phyloP scores from a whole-genome alignment of 2,329 filamentous ascomycete genomes.

The Xylaria hypoxylon region DNA sequence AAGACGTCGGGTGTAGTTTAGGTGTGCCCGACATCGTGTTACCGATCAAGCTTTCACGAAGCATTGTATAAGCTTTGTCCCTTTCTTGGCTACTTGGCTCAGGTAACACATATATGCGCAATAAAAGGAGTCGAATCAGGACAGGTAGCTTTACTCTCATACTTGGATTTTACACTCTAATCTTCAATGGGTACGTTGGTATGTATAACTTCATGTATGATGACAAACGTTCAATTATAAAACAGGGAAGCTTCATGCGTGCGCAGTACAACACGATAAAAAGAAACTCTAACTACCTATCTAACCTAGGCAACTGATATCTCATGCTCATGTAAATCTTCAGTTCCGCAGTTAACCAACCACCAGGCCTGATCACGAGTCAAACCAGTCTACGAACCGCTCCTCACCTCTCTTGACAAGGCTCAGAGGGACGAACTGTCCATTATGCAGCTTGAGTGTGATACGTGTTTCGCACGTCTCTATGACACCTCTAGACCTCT shows the following conservation, averaged over 20 bases:
- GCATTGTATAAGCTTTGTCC: constrained; percentile 7
- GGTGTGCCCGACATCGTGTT: not conserved
- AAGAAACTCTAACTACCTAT: too few relatives aligned
- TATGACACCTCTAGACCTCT: constrained; percentile 64
- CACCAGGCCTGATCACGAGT: constrained; percentile 22
- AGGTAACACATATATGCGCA: constrained; percentile 10
- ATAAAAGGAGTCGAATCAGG: too few relatives aligned
- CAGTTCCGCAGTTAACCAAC: not conserved
- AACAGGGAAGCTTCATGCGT: constrained; percentile 7
- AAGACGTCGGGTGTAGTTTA: not conserved
- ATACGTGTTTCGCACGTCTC: constrained; percentile 68
- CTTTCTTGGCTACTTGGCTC: constrained; percentile 11
- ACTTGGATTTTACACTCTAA: not conserved
- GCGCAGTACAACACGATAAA: constrained; percentile 4
- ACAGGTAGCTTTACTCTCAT: not conserved
- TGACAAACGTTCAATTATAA: not conserved
- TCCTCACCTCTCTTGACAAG: constrained; percentile 77
- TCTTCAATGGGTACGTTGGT: not conserved
- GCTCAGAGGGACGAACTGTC: constrained; percentile 70
- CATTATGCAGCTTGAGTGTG: constrained; percentile 75
- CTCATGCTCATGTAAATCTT: not conserved
- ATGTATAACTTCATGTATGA: not conserved
- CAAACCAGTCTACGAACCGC: constrained; percentile 64
- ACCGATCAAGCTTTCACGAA: constrained; percentile 15
- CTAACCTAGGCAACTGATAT: too few relatives aligned